Evolutionary conservation across 2,329 filamentous ascomycete species (phyloP).

Genomic region (Cordyceps cicadae): DNA sequence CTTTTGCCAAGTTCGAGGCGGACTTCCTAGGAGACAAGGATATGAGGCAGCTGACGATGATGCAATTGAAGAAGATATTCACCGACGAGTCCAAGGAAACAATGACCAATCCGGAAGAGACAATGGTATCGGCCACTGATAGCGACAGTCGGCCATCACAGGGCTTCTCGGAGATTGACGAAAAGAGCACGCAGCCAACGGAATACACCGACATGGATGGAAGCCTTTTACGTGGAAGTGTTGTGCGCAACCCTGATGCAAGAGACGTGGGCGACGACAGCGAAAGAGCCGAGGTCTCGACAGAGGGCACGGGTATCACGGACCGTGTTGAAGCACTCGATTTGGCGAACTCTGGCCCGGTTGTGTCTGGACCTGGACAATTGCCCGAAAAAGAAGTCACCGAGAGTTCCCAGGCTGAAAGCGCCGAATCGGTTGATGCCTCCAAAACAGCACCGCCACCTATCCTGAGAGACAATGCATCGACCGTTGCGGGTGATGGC

Average conservation of each 20-base stretch:
- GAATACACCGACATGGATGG: slow-evolving; percentile 26
- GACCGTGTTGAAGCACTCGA: slow-evolving; percentile 44
- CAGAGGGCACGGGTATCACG: slow-evolving; percentile 28
- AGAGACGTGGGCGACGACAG: slow-evolving; percentile 18
- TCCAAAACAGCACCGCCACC: background rate
- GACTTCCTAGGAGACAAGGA: slow-evolving; percentile 97
- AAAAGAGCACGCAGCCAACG: slow-evolving; percentile 37
- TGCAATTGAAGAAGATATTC: slow-evolving; percentile 93
- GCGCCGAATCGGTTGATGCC: slow-evolving; percentile 5
- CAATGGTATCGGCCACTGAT: slow-evolving; percentile 40
- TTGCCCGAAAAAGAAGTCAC: slow-evolving; percentile 8
- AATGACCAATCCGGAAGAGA: slow-evolving; percentile 60
- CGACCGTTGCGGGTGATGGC: slow-evolving; percentile 16
- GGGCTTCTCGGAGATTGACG: slow-evolving; percentile 37
- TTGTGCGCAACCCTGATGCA: slow-evolving; percentile 22
- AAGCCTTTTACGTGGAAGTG: slow-evolving; percentile 12
- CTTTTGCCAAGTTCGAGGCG: slow-evolving; percentile 82
- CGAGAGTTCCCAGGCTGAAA: slow-evolving; percentile 5
- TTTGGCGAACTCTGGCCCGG: slow-evolving; percentile 31
- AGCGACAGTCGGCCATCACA: slow-evolving; percentile 39
- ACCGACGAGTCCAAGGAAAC: slow-evolving; percentile 79
- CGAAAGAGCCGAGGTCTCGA: slow-evolving; percentile 21
- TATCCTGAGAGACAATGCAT: background rate
- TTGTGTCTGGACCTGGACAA: slow-evolving; percentile 16
- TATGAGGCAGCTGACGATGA: slow-evolving; percentile 80